These are phyloP conservation scores for Letharia lupina DNA, from an alignment of 495 filamentous ascomycete genomes.

Conservation along the genomic window DNA sequence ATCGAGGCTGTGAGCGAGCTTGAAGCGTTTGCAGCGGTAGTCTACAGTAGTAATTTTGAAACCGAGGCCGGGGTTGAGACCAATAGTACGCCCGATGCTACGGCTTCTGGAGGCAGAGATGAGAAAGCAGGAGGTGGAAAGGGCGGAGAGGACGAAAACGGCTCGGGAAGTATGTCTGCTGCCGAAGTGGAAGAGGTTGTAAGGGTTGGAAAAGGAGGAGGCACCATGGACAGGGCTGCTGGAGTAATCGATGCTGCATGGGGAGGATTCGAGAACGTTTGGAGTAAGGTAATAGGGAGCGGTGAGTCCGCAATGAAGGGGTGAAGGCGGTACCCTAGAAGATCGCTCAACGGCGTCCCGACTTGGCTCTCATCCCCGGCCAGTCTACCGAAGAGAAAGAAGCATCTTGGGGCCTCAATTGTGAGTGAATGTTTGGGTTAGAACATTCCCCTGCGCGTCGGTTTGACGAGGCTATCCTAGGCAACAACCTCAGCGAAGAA, in stretches of 20 bases:
- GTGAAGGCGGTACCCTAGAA: neutral
- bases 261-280: conserved; percentile 54
- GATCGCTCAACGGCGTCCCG: neutral
- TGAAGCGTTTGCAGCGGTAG: conserved; percentile 89
- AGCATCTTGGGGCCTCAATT: neutral
- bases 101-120: conserved; percentile 21
- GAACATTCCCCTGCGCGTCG: neutral
- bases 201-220: conserved; percentile 16
- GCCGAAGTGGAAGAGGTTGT: conserved; percentile 9
- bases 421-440: neutral
- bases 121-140: conserved; percentile 12
- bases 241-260: conserved; percentile 18
- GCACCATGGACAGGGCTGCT: conserved; percentile 12
- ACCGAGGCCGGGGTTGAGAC: conserved; percentile 45
- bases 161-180: conserved; percentile 2
- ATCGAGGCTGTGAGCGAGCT: conserved; percentile 79
- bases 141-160: conserved; percentile 14
- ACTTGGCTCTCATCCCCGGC: neutral
- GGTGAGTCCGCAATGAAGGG: conserved; percentile 1
- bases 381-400: neutral
- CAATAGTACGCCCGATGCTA: conserved; percentile 23
- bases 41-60: conserved; percentile 89
- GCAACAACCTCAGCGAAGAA: neutral
- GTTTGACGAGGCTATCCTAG: neutral
- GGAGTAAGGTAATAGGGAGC: conserved; percentile 47